Evolutionary conservation across 192 early-diverging fungal species (phyloP).

Genomic region (Coemansia asiatica): DNA sequence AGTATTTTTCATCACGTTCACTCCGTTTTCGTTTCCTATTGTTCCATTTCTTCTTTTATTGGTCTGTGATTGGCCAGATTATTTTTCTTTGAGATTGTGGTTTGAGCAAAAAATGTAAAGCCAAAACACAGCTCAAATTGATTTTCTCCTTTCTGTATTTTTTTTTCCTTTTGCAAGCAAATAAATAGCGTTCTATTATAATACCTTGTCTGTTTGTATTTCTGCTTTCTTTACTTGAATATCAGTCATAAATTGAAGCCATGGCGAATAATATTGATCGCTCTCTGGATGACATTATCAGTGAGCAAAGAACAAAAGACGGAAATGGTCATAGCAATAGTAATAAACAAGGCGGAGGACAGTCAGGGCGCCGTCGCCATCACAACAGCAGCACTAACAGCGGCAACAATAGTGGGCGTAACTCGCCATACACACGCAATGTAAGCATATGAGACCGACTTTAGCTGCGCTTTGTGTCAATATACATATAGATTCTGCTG

Average conservation of each 20-base stretch:
- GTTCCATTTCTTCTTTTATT: neutral
- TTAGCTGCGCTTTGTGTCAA: no score
- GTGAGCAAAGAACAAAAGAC: neutral
- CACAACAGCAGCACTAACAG: conserved; percentile 7
- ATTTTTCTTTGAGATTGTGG: neutral
- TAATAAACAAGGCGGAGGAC: neutral
- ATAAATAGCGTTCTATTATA: neutral
- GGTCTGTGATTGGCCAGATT: neutral
- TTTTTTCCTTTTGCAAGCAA: neutral
- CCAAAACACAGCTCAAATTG: no score
- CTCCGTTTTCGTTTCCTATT: neutral
- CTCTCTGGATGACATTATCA: conserved; percentile 50
- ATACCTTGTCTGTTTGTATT: neutral
- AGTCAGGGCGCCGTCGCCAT: conserved; percentile 4
- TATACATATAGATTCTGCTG: no score
- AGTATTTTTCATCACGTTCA: neutral
- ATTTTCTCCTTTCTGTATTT: no score
- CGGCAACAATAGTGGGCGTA: conserved; percentile 15
- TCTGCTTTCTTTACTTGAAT: no score
- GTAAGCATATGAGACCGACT: conserved; percentile 13
- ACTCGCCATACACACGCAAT: conserved; percentile 30
- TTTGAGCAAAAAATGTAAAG: neutral
- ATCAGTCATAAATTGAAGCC: neutral
- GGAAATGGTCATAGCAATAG: neutral
- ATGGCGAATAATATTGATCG: conserved; percentile 37